Conservation (phyloP, 345 rosid species). For the Citrus mangshanensis region DNA sequence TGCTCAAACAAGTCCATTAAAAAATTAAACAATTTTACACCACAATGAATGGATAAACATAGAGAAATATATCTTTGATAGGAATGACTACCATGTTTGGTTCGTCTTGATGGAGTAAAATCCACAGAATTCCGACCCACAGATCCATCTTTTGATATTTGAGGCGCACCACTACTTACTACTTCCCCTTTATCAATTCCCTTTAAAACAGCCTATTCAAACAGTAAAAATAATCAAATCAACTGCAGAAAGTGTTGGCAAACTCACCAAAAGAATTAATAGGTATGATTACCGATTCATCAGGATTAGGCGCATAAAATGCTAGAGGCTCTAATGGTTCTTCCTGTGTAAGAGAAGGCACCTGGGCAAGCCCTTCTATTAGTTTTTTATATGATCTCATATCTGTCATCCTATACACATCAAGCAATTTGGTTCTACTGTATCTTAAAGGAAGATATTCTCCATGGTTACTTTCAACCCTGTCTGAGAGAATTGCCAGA, state of each 20-base stretch:
- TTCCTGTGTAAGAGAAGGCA: constrained; percentile 73
- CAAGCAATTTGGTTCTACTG: constrained; percentile 74
- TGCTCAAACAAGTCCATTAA: constrained; percentile 40
- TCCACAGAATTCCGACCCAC: constrained; percentile 47
- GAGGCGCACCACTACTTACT: constrained; percentile 81
- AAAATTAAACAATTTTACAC: constrained; percentile 9
- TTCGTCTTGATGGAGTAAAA: constrained; percentile 49
- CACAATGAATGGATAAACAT: constrained; percentile 6
- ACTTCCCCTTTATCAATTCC: constrained; percentile 84
- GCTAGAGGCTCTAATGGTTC: constrained; percentile 77
- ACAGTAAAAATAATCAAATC: constrained; percentile 13
- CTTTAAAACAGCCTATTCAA: constrained; percentile 59
- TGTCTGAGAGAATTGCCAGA: constrained; percentile 38
- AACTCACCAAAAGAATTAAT: constrained; percentile 10
- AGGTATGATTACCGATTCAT: constrained; percentile 65
- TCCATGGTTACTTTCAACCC: constrained; percentile 54
- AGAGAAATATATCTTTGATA: constrained; percentile 16
- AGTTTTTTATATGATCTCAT: constrained; percentile 35
- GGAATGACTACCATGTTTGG: constrained; percentile 54
- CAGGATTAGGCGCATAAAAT: constrained; percentile 61
- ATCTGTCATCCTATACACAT: constrained; percentile 68
- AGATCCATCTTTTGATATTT: constrained; percentile 64
- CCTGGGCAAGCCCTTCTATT: constrained; percentile 53
- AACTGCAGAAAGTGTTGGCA: constrained; percentile 15
- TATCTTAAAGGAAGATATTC: constrained; percentile 54